A percentile compares a stretch with the other conserved stretches of the same genome.
Evolutionary conservation across 139 green algal genomes (phyloP).

Genomic region (Coccomyxa sp.): DNA sequence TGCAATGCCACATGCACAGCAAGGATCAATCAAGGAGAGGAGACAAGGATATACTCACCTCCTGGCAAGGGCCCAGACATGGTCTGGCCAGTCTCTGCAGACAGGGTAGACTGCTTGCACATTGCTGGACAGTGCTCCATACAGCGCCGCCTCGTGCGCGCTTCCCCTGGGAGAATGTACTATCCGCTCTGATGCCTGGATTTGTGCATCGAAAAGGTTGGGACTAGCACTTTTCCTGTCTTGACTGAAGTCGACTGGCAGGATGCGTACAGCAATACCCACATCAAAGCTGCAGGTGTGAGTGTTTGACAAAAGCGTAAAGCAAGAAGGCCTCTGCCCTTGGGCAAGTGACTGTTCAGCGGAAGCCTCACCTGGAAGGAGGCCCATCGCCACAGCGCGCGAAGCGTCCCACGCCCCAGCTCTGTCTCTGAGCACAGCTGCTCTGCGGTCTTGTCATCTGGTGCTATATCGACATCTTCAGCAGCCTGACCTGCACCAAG

Average conservation of each 20-base stretch:
- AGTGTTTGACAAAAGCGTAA: background rate
- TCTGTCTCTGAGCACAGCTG: slow-evolving; percentile 38
- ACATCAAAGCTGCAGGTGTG: background rate
- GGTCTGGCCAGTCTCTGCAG: slow-evolving; percentile 70
- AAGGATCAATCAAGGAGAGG: too few species aligned
- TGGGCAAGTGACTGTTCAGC: background rate
- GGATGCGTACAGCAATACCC: background rate
- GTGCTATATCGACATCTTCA: slow-evolving; percentile 16
- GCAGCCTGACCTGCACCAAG: slow-evolving; percentile 23
- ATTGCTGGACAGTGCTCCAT: slow-evolving; percentile 50
- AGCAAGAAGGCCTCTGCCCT: background rate
- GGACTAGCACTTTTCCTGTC: background rate
- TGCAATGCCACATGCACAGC: too few species aligned
- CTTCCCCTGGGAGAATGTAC: background rate
- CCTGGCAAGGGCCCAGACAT: slow-evolving; percentile 58
- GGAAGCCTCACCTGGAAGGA: slow-evolving; percentile 28
- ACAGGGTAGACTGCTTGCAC: slow-evolving; percentile 47
- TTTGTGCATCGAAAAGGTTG: background rate
- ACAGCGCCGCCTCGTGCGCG: slow-evolving; percentile 60
- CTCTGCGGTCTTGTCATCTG: slow-evolving; percentile 23
- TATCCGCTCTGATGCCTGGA: slow-evolving; percentile 11
- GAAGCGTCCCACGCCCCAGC: background rate
- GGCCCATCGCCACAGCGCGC: slow-evolving; percentile 66
- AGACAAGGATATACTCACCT: background rate
- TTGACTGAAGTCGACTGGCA: background rate